A percentile compares a stretch with the other conserved stretches of the same genome.
phyloP scores from a whole-genome alignment of 176 grass and related monocot genomes.

The Carex pumila region DNA sequence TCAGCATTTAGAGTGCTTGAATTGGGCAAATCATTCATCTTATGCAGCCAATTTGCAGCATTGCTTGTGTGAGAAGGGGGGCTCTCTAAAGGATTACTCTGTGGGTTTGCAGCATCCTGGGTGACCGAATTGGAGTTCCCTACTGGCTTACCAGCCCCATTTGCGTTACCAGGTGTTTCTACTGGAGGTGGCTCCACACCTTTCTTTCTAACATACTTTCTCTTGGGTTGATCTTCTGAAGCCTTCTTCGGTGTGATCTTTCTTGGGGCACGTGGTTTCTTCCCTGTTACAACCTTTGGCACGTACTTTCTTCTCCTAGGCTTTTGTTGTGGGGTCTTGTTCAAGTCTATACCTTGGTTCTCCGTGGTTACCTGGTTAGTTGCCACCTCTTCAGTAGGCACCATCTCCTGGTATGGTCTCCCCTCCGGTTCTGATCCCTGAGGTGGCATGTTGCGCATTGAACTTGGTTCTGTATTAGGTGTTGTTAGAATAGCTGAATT shows the following conservation, averaged over 20 bases:
- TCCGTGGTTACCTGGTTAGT: slow-evolving; percentile 11
- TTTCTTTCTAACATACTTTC: slow-evolving; percentile 77
- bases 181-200: slow-evolving; percentile 14
- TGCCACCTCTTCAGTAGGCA: slow-evolving; percentile 14
- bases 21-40: background rate
- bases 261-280: slow-evolving; percentile 32
- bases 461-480: background rate
- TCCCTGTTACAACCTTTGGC: slow-evolving; percentile 66
- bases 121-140: background rate
- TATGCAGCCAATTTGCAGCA: background rate
- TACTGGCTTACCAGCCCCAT: background rate
- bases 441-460: background rate
- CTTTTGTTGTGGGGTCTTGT: slow-evolving; percentile 47
- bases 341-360: slow-evolving; percentile 43
- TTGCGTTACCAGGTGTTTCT: background rate
- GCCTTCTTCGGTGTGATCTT: slow-evolving; percentile 32
- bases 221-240: slow-evolving; percentile 41
- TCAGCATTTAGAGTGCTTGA: background rate
- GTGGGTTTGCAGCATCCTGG: background rate
- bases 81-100: background rate
- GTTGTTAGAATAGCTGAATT: background rate
- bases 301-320: slow-evolving; percentile 59
- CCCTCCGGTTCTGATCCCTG: background rate
- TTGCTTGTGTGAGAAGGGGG: background rate
- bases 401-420: background rate